These are phyloP conservation scores for Pneumocystis canis DNA, from an alignment of 1,139 yeast genomes.

Conservation along the genomic window DNA sequence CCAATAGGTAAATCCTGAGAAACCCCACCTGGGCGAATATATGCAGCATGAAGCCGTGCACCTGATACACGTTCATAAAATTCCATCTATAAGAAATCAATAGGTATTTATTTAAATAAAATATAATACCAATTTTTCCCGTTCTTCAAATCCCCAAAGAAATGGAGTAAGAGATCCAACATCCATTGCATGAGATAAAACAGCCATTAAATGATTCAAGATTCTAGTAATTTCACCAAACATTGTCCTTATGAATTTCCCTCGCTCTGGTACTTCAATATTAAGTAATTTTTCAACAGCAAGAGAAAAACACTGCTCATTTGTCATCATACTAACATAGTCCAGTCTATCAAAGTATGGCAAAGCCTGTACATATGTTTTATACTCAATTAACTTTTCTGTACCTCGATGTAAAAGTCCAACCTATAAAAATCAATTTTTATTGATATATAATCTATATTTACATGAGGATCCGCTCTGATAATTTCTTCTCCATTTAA, in stretches of 20 bases:
- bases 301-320: conserved; percentile 70
- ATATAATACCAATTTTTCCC: conserved; percentile 36
- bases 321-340: conserved; percentile 77
- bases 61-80: conserved; percentile 85
- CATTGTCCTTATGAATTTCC: conserved; percentile 68
- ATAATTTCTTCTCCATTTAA: conserved; percentile 80
- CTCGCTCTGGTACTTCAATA: conserved; percentile 73
- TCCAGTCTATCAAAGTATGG: conserved; percentile 83
- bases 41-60: conserved; percentile 79
- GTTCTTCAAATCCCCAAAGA: conserved; percentile 89
- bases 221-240: conserved; percentile 80
- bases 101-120: neutral
- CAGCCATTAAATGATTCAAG: conserved; percentile 76
- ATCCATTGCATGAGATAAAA: conserved; percentile 82
- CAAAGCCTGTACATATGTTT: conserved; percentile 44
- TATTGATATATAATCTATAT: neutral
- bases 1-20: conserved; percentile 81
- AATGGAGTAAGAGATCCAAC: conserved; percentile 90
- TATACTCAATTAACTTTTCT: conserved; percentile 71
- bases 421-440: conserved; percentile 24
- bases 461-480: conserved; percentile 63
- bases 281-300: conserved; percentile 78
- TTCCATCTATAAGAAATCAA: conserved; percentile 50
- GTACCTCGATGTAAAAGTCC: conserved; percentile 82
- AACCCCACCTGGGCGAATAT: conserved; percentile 86